Percentiles rank a stretch among this genome's conserved stretches.
Evolutionary conservation across 75 land plant genomes (phyloP).

Genomic region (Cryptomeria japonica): DNA sequence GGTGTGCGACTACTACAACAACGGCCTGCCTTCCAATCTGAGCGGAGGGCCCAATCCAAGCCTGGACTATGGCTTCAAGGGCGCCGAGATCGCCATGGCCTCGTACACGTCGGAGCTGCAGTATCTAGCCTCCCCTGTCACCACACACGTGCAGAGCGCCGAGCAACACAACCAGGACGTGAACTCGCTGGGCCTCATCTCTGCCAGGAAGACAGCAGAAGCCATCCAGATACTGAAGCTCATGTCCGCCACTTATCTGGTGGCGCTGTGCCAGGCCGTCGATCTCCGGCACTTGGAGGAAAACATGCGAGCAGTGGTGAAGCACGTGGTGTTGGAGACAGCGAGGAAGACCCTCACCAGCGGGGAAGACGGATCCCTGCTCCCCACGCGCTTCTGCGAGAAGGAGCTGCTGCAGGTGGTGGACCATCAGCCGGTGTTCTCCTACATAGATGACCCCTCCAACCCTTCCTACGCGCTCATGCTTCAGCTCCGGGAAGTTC

Average conservation of each 20-base stretch:
- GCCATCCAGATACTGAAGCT: slow-evolving; percentile 45
- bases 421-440: slow-evolving; percentile 17
- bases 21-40: slow-evolving; percentile 50
- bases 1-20: slow-evolving; percentile 40
- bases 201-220: slow-evolving; percentile 52
- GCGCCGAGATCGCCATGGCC: too few relatives aligned
- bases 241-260: slow-evolving; percentile 45
- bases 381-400: slow-evolving; percentile 37
- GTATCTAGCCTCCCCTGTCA: too few relatives aligned
- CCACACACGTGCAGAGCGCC: too few relatives aligned
- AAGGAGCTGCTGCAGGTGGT: slow-evolving; percentile 36
- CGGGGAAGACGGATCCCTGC: slow-evolving; percentile 17
- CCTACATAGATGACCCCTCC: too few relatives aligned
- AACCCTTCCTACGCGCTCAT: too few relatives aligned
- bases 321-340: slow-evolving; percentile 20
- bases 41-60: slow-evolving; percentile 40
- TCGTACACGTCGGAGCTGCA: too few relatives aligned
- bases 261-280: slow-evolving; percentile 39
- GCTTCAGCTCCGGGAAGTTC: too few relatives aligned
- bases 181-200: background rate
- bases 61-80: slow-evolving; percentile 30
- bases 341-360: slow-evolving; percentile 22
- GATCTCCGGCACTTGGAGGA: too few relatives aligned
- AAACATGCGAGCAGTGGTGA: too few relatives aligned
- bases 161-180: too few relatives aligned